Base-by-base conservation (phyloP, 1,284 basidiomycete genomes). In the Leccinum griseonigrum region DNA sequence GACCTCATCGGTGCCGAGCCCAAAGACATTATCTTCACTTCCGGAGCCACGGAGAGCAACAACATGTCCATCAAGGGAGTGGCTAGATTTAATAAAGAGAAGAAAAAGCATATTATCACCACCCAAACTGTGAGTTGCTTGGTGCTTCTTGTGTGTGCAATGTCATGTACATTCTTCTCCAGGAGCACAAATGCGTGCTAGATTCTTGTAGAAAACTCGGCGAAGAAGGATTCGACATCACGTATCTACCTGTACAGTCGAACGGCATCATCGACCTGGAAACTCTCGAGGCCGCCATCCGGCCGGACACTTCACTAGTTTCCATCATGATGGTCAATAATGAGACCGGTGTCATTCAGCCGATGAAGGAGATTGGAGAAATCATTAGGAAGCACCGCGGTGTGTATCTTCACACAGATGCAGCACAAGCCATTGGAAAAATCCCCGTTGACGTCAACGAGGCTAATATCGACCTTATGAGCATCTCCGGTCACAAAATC, bases 281-380 rank as follows among this genome's bases (percentile, higher is more conserved):
- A 51, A 85, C 86, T 26, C 84, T 98, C 43, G 90, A 93, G 71
- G 83, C 81, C 2, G 88, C 95, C 32, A 92, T 98, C 58, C 87
- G 93, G 54, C 94, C 94, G 18, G 91, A 93, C 69, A 92, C 96
- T 1, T 90, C 88, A 6, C 78, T 98, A 9, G 88, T 98, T 48
- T 97, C 96, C 10, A 91, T 99, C 75, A 99, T 99, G 97, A 87
- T 93, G 3, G 97, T 99, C 65, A 99, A 99, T 81, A 99, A 99
- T 78, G 97, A 99, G 80, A 99, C 96, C 7, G 97, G 97, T 55
- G 96, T 98, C 64, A 97, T 99, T 64, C 97, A 99, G 74, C 97
- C 97, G 1, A 85, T 99, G 65, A 92, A 92, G 74, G 95, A 98
- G 76, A 99, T 99, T 66, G 97, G 96, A 28, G 84, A 86, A 4